phyloP scores from a whole-genome alignment of 2,329 filamentous ascomycete genomes.

The Fusarium secorum region DNA sequence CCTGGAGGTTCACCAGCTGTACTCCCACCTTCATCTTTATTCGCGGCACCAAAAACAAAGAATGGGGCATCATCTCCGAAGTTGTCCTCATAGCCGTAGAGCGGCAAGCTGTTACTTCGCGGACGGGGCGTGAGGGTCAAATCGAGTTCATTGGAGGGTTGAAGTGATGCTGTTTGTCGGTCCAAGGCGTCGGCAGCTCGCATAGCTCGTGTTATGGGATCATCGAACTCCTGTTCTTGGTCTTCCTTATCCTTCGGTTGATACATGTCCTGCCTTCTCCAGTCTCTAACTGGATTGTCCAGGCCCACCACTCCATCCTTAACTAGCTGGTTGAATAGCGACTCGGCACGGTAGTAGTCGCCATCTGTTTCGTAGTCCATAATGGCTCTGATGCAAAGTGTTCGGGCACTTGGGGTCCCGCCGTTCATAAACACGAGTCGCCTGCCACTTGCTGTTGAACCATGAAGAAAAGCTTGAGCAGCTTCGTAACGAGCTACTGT shows the following conservation, averaged over 20 bases:
- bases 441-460: conserved; percentile 55
- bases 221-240: conserved; percentile 45
- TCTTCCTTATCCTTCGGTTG: conserved; percentile 28
- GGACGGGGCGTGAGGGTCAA: conserved; percentile 51
- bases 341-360: conserved; percentile 58
- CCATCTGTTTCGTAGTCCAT: conserved; percentile 61
- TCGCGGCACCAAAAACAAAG: conserved; percentile 56
- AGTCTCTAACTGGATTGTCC: conserved; percentile 36
- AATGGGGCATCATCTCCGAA: conserved; percentile 56
- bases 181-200: conserved; percentile 66
- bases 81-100: conserved; percentile 55
- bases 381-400: conserved; percentile 63
- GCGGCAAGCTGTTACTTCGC: conserved; percentile 60
- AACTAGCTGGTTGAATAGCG: conserved; percentile 59
- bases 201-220: conserved; percentile 64
- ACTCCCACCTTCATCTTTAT: conserved; percentile 35
- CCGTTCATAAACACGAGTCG: conserved; percentile 68
- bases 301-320: conserved; percentile 57
- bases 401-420: conserved; percentile 62
- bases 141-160: conserved; percentile 58
- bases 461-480: conserved; percentile 60
- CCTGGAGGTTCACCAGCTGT: conserved; percentile 21
- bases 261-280: conserved; percentile 30
- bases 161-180: conserved; percentile 62
- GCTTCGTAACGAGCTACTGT: conserved; percentile 55